These are phyloP conservation scores for Cadophora malorum DNA, from an alignment of 2,329 filamentous ascomycete species.

Conservation along the genomic window DNA sequence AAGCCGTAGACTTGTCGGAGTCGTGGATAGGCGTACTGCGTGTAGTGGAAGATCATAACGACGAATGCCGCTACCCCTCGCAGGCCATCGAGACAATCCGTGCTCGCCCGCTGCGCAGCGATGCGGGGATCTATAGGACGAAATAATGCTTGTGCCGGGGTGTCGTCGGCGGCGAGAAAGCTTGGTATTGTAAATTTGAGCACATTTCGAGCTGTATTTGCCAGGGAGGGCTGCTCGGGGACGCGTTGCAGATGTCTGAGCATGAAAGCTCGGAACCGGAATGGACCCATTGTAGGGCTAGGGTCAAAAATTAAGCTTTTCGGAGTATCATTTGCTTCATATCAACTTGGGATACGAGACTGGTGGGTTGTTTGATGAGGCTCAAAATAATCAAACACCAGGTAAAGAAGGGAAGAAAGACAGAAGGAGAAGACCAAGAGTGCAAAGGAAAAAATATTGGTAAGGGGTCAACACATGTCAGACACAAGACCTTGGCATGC, in stretches of 20 bases:
- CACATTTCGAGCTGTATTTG: background rate
- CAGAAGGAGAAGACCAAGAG: background rate
- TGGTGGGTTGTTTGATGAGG: background rate
- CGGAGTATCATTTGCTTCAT: no score
- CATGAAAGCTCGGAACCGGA: background rate
- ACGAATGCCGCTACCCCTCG: constrained; percentile 6
- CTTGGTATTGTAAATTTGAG: background rate
- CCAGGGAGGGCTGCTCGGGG: background rate
- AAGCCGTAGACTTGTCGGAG: background rate
- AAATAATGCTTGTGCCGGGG: background rate
- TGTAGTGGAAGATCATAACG: constrained; percentile 12
- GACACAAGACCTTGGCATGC: background rate
- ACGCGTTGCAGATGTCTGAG: background rate
- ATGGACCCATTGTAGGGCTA: background rate
- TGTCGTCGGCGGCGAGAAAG: background rate
- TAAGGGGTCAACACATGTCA: background rate
- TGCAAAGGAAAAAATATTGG: background rate
- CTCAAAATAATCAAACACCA: background rate
- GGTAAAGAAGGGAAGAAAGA: no score
- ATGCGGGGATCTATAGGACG: background rate
- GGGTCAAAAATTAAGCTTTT: no score
- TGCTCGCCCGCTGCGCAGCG: background rate
- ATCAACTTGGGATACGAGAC: no score
- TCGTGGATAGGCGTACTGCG: no score
- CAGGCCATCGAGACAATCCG: constrained; percentile 15